Base-by-base conservation (phyloP, 1,139 yeast genomes). In the Yamadazyma triangularis region DNA sequence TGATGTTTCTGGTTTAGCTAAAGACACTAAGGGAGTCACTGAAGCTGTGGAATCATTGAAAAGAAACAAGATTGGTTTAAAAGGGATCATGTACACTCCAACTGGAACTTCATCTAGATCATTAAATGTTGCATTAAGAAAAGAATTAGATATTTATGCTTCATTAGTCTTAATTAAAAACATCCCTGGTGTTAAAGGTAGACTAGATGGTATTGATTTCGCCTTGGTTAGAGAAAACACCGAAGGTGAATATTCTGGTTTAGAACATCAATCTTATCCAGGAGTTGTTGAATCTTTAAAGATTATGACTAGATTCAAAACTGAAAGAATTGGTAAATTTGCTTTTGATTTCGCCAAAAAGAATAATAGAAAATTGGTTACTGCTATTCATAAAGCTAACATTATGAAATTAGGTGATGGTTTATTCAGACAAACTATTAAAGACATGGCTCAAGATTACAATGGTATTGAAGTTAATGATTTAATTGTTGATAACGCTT, bases 341-440 rank as follows among this genome's bases (percentile, higher is more conserved):
- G 97, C 98, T 29, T 89, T 87, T 55, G 97, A 91, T 69, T 91
- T 85, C 52, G 97, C 97, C 43, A 71, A 77, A 61, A 84, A 83
- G 70, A 86, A 91, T 76, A 78, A 84, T 73, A 84, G 97, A 70
- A 79, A 83, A 64, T 70, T 77, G 54, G 97, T 91, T 45, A 88
- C 96, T 36, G 96, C 96, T 48, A 91, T 91, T 57, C 98, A 91
- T 79, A 91, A 91, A 73, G 98, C 98, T 48, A 91, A 91, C 77
- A 91, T 91, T 56, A 91, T 91, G 98, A 91, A 91, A 73, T 79
- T 88, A 58, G 95, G 96, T 59, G 98, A 91, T 61, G 98, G 98
- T 64, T 77, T 91, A 54, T 91, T 91, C 78, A 86, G 96, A 73
- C 78, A 84, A 63, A 89, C 96, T 46, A 87, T 89, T 53, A 82